A percentile compares a stretch with the other conserved stretches of the same genome.
Evolutionary conservation across 2,329 filamentous ascomycete species (phyloP).

Genomic region (Fusarium nelsonii): DNA sequence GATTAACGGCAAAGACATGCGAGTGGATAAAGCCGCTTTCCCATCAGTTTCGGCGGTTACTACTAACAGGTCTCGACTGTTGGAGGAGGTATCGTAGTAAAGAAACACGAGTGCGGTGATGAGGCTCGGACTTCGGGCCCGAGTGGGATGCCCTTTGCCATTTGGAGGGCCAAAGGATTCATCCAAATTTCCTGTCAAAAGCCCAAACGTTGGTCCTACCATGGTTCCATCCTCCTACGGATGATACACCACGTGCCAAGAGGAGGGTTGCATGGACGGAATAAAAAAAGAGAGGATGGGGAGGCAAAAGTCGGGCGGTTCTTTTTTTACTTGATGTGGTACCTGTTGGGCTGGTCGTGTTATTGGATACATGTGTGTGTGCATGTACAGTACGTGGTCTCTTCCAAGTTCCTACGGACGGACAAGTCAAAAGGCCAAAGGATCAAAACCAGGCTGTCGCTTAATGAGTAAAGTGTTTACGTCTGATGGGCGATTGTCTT

Average conservation of each 20-base stretch:
- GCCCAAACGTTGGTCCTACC: constrained; percentile 1
- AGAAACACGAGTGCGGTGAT: background rate
- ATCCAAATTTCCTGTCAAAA: background rate
- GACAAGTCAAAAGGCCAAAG: background rate
- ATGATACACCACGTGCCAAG: constrained; percentile 26
- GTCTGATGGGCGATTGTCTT: background rate
- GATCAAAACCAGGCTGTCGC: constrained; percentile 11
- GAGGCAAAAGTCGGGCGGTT: constrained; percentile 9
- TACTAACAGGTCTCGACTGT: background rate
- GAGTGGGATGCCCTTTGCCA: background rate
- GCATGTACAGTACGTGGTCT: constrained; percentile 14
- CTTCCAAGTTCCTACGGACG: constrained; percentile 8
- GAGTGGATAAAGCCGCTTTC: background rate
- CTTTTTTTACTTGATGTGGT: constrained; percentile 10
- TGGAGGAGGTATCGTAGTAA: background rate
- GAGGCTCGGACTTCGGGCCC: background rate
- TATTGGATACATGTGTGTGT: constrained; percentile 17
- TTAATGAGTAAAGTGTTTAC: background rate
- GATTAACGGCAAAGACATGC: background rate
- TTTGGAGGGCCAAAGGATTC: background rate
- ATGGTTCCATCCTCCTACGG: background rate
- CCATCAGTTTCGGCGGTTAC: constrained; percentile 12
- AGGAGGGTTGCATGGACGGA: constrained; percentile 26
- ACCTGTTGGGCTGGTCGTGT: constrained; percentile 12
- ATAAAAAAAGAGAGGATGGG: background rate